phyloP scores from a whole-genome alignment of 148 eudicot genomes.

The Silene latifolia region DNA sequence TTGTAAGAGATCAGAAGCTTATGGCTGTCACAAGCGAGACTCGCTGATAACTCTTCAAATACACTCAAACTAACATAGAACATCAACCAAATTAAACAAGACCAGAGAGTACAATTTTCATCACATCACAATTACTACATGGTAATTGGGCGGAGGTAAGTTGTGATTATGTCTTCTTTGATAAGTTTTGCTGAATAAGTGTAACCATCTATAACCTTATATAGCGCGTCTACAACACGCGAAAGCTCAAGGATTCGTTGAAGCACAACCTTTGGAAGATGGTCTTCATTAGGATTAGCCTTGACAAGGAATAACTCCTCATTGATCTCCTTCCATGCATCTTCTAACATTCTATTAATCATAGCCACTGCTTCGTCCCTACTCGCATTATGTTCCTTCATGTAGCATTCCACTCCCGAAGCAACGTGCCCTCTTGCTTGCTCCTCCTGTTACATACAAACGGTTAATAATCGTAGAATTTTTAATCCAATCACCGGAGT shows the following conservation, averaged over 20 bases:
- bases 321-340: conserved; percentile 39
- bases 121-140: neutral
- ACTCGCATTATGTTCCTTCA: conserved; percentile 26
- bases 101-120: no score
- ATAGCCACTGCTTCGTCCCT: conserved; percentile 27
- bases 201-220: conserved; percentile 33
- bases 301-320: conserved; percentile 20
- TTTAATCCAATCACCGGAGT: no score
- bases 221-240: conserved; percentile 26
- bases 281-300: conserved; percentile 4
- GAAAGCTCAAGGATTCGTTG: conserved; percentile 23
- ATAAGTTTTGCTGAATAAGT: conserved; percentile 25
- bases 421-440: conserved; percentile 35
- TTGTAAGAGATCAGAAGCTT: no score
- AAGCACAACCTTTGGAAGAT: conserved; percentile 20
- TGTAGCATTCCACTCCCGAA: conserved; percentile 34
- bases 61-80: no score
- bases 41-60: no score
- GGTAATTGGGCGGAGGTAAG: conserved; percentile 12
- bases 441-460: conserved; percentile 23
- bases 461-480: no score
- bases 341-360: conserved; percentile 26
- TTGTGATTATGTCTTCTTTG: conserved; percentile 27
- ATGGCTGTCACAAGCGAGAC: no score
- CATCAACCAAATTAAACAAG: no score